These are phyloP conservation scores for Epichloe brachyelytri DNA, from an alignment of 2,329 filamentous ascomycete genomes.

Conservation along the genomic window DNA sequence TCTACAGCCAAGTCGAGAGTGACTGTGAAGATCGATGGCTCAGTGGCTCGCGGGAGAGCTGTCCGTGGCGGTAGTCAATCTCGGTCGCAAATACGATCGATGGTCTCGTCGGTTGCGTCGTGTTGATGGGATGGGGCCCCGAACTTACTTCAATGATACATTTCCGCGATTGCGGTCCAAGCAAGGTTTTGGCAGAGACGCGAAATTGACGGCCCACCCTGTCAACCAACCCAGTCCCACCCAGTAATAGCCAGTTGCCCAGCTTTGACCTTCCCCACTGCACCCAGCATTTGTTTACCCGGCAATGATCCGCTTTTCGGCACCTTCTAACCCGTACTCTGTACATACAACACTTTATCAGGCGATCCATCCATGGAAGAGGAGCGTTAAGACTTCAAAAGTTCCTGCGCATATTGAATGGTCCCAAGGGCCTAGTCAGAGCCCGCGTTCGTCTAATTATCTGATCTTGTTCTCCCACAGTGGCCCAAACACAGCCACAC, in stretches of 20 bases:
- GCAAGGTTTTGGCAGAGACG: conserved; percentile 6
- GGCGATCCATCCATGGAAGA: background rate
- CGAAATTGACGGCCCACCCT: conserved; percentile 2
- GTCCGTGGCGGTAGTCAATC: background rate
- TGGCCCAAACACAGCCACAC: background rate
- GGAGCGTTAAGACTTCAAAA: background rate
- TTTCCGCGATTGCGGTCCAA: background rate
- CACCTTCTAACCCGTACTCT: background rate
- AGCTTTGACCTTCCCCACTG: background rate
- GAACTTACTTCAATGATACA: background rate
- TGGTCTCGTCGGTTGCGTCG: background rate
- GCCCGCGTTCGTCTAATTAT: background rate
- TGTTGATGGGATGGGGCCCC: background rate
- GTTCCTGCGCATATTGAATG: background rate
- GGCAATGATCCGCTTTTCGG: conserved; percentile 2
- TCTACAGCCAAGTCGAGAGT: background rate
- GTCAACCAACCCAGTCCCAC: background rate
- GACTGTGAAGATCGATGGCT: background rate
- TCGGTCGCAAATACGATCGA: background rate
- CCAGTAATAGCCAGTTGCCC: background rate
- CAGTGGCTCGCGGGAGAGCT: background rate
- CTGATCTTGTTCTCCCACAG: background rate
- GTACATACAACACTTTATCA: background rate
- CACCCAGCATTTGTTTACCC: background rate
- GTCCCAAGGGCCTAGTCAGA: background rate